A percentile compares a stretch with the other conserved stretches of the same genome.
These are phyloP conservation scores for Solanum chmielewskii DNA, from an alignment of 257 asterid species.

Conservation along the genomic window DNA sequence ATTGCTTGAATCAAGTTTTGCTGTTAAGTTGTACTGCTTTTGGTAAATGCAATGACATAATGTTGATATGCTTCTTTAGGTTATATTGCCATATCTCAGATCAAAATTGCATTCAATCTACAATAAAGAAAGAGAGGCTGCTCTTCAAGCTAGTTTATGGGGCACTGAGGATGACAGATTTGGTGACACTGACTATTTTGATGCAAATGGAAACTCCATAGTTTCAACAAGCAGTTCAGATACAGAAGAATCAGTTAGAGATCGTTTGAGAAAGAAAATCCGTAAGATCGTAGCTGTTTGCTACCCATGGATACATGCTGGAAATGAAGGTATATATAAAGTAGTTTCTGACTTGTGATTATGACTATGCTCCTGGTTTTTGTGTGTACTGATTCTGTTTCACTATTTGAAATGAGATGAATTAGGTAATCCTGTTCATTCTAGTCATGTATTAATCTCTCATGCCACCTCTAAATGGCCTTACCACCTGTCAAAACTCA, in stretches of 20 bases:
- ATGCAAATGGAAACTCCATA: constrained; percentile 22
- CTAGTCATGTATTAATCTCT: neutral
- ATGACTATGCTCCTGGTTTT: neutral
- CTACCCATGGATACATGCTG: constrained; percentile 98
- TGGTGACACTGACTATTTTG: constrained; percentile 32
- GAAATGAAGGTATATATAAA: constrained; percentile 62
- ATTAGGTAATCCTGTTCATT: neutral
- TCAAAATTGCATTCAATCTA: constrained; percentile 74
- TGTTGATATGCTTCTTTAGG: constrained; percentile 34
- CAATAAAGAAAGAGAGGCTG: constrained; percentile 87
- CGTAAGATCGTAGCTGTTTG: constrained; percentile 57
- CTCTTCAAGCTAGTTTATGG: constrained; percentile 95
- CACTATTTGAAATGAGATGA: neutral
- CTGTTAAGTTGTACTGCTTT: neutral
- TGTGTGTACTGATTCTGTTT: neutral
- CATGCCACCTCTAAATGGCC: neutral
- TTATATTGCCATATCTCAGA: constrained; percentile 73
- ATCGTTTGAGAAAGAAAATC: constrained; percentile 40
- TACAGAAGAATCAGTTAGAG: constrained; percentile 42
- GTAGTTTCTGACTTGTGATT: neutral
- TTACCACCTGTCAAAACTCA: neutral
- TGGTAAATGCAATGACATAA: neutral
- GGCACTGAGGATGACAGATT: constrained; percentile 69
- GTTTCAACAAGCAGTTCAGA: constrained; percentile 31
- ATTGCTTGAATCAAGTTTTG: neutral